Percentiles rank a stretch among this genome's conserved stretches.
Evolutionary conservation across 2,329 filamentous ascomycete genomes (phyloP).

Genomic region (Aspergillus hiratsukae): DNA sequence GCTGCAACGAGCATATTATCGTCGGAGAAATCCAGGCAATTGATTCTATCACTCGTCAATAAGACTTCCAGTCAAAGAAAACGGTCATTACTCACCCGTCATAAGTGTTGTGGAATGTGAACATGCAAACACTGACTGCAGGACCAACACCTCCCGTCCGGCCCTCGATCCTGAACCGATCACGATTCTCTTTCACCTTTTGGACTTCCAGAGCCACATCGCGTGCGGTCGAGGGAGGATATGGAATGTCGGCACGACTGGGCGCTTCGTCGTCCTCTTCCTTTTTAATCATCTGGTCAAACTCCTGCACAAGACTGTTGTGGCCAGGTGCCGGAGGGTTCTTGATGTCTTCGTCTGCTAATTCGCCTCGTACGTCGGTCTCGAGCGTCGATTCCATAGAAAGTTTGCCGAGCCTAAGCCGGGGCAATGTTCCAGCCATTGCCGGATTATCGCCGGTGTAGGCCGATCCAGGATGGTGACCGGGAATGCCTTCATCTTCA

Average conservation of each 20-base stretch:
- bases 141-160: constrained; percentile 79
- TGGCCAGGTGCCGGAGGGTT: constrained; percentile 68
- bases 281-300: constrained; percentile 80
- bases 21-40: constrained; percentile 93
- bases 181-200: constrained; percentile 86
- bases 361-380: constrained; percentile 78
- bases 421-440: constrained; percentile 53
- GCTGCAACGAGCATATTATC: constrained; percentile 82
- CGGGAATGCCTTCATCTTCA: constrained; percentile 66
- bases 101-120: constrained; percentile 95
- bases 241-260: constrained; percentile 70
- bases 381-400: constrained; percentile 79
- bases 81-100: constrained; percentile 61
- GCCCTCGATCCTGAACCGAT: constrained; percentile 82
- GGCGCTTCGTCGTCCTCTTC: constrained; percentile 85
- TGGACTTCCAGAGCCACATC: constrained; percentile 94
- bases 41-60: constrained; percentile 55
- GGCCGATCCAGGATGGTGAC: constrained; percentile 61
- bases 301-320: constrained; percentile 75
- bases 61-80: not conserved
- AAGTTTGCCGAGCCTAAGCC: constrained; percentile 72
- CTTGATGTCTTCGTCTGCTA: constrained; percentile 78
- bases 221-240: constrained; percentile 80
- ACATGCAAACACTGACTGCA: constrained; percentile 88
- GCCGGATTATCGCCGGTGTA: constrained; percentile 55